A percentile compares a stretch with the other conserved stretches of the same genome.
These are phyloP conservation scores for Phenoliferia sp. DNA, from an alignment of 1,284 basidiomycete genomes.

Conservation along the genomic window DNA sequence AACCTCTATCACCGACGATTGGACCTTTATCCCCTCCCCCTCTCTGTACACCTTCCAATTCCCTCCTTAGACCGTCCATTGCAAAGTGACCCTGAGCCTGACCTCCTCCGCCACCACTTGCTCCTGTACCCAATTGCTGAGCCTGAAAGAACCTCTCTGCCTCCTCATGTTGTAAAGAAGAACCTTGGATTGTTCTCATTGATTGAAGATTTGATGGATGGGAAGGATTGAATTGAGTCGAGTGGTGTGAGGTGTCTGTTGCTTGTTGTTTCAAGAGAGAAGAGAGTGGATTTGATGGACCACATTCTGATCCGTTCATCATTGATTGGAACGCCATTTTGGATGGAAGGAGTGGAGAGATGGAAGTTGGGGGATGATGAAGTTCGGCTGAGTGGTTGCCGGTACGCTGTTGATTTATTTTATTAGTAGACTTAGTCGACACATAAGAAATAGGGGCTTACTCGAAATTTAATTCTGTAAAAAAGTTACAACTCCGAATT, in stretches of 20 bases:
- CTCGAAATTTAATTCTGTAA: too few species aligned
- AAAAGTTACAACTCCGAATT: too few species aligned
- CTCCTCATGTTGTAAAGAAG: constrained; percentile 14
- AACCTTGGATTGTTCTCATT: not conserved
- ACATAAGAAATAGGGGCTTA: too few species aligned
- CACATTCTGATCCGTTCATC: constrained; percentile 84
- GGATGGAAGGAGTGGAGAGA: not conserved
- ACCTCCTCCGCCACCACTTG: not conserved
- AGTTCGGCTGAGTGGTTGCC: not conserved
- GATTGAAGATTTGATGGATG: not conserved
- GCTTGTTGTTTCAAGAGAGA: constrained; percentile 89
- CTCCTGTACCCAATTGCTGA: constrained; percentile 4
- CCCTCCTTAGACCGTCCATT: constrained; percentile 24
- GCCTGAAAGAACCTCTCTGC: constrained; percentile 29
- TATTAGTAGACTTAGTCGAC: not conserved
- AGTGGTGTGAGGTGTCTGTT: constrained; percentile 77
- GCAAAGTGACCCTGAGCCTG: constrained; percentile 11
- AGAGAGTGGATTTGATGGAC: constrained; percentile 80
- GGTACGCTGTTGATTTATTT: not conserved
- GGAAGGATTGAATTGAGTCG: constrained; percentile 4
- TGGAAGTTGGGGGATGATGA: not conserved
- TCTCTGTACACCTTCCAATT: constrained; percentile 21
- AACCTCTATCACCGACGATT: constrained; percentile 11
- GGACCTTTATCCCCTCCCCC: constrained; percentile 9
- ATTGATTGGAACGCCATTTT: constrained; percentile 51